Percentiles rank a stretch among this genome's conserved stretches.
Evolutionary conservation across 768 basidiomycete species (phyloP).

Genomic region (Baorangia bicolor): DNA sequence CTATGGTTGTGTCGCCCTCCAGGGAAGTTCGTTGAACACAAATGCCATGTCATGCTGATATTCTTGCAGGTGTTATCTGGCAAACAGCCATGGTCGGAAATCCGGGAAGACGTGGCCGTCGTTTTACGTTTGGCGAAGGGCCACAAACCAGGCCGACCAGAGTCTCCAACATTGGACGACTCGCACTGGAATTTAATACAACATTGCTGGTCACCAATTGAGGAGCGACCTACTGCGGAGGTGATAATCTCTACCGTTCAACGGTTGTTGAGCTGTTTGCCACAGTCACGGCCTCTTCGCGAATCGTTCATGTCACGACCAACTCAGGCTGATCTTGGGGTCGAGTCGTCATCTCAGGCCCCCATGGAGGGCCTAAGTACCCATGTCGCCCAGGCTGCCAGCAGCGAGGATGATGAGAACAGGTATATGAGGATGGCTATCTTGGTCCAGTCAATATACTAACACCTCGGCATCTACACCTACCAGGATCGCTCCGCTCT

Average conservation of each 20-base stretch:
- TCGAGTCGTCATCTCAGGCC: no score
- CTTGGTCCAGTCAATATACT: no score
- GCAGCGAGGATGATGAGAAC: no score
- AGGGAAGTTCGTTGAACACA: slow-evolving; percentile 17
- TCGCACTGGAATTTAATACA: slow-evolving; percentile 9
- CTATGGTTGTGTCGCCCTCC: slow-evolving; percentile 32
- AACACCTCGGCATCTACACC: no score
- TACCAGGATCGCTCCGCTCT: no score
- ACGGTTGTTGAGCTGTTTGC: neutral
- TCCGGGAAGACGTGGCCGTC: neutral
- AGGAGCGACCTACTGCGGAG: neutral
- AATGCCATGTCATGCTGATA: neutral
- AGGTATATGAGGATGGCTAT: no score
- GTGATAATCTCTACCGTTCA: neutral
- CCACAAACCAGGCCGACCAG: slow-evolving; percentile 2
- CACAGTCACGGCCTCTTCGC: neutral
- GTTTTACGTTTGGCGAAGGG: slow-evolving; percentile 6
- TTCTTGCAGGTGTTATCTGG: slow-evolving; percentile 7
- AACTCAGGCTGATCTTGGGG: neutral
- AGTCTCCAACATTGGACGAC: neutral
- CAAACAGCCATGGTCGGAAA: slow-evolving; percentile 7
- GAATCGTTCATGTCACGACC: neutral
- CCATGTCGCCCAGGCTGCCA: no score
- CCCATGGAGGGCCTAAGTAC: no score
- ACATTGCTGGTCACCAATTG: neutral